Evolutionary conservation across 805 yeast genomes (phyloP).

Genomic region (Lipomyces japonicus): DNA sequence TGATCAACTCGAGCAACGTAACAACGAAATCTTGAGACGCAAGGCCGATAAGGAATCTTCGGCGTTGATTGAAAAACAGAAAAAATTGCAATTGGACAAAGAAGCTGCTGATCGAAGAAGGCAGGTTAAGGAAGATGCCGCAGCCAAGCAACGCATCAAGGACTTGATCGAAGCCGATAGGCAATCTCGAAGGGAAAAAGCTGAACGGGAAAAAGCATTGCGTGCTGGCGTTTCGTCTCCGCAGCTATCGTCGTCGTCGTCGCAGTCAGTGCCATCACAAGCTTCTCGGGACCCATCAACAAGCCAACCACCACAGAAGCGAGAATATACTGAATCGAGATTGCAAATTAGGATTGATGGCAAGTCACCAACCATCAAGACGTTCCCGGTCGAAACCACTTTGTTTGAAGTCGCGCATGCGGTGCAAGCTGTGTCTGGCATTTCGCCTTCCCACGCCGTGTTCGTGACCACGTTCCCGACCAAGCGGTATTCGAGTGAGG

Average conservation of each 20-base stretch:
- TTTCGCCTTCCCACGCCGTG: constrained; percentile 25
- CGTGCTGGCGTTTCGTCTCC: constrained; percentile 12
- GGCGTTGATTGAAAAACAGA: constrained; percentile 33
- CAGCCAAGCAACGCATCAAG: constrained; percentile 35
- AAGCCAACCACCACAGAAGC: constrained; percentile 19
- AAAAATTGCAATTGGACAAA: constrained; percentile 35
- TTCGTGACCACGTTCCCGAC: constrained; percentile 38
- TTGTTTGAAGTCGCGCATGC: constrained; percentile 34
- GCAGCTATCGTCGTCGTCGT: constrained; percentile 7
- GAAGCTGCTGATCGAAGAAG: constrained; percentile 35
- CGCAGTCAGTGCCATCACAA: constrained; percentile 24
- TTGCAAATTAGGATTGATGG: constrained; percentile 30
- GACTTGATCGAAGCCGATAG: constrained; percentile 39
- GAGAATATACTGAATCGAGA: constrained; percentile 30
- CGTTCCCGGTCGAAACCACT: constrained; percentile 32
- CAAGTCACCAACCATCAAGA: constrained; percentile 31
- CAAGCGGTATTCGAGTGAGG: constrained; percentile 26
- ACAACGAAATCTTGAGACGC: constrained; percentile 34
- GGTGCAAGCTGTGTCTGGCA: constrained; percentile 30
- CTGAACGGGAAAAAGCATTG: constrained; percentile 18
- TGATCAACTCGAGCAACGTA: constrained; percentile 32
- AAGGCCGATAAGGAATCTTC: constrained; percentile 35
- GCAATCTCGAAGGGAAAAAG: constrained; percentile 32
- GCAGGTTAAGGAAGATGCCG: constrained; percentile 34
- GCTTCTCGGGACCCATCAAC: too few relatives aligned